These are phyloP conservation scores for Coemansia sp. DNA, from an alignment of 192 early-diverging fungal species.

Conservation along the genomic window DNA sequence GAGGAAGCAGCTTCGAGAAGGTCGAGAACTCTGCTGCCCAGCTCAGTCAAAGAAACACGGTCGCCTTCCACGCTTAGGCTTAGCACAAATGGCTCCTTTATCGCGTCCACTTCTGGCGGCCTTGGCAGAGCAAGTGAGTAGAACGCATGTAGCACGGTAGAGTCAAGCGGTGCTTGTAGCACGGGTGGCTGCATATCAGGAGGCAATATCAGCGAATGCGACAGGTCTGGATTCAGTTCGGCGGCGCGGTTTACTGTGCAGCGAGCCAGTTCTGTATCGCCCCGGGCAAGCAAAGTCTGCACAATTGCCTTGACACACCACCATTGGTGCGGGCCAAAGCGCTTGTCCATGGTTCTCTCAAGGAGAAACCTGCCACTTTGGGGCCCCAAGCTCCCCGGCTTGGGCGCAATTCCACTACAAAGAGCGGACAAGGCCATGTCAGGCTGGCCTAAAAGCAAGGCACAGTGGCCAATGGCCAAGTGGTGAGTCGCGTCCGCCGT, in stretches of 20 bases:
- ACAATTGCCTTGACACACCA: conserved; percentile 33
- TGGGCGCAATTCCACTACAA: not conserved
- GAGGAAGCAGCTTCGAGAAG: not conserved
- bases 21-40: not conserved
- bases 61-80: not conserved
- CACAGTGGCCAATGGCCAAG: conserved; percentile 33
- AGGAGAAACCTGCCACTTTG: not conserved
- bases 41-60: not conserved
- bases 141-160: not conserved
- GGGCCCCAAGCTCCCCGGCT: not conserved
- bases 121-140: not conserved
- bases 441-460: conserved; percentile 25
- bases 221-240: not conserved
- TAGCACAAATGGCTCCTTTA: not conserved
- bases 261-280: conserved; percentile 26
- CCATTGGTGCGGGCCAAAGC: conserved; percentile 32
- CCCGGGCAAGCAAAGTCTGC: conserved; percentile 29
- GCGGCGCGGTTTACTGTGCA: conserved; percentile 1
- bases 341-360: not conserved
- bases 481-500: conserved; percentile 8
- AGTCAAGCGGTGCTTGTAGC: not conserved
- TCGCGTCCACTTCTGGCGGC: not conserved
- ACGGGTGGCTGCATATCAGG: not conserved
- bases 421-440: conserved; percentile 32
- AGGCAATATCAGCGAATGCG: conserved; percentile 1